Evolutionary conservation across 345 rosid genomes (phyloP).

Genomic region (Crucihimalaya himalaica): DNA sequence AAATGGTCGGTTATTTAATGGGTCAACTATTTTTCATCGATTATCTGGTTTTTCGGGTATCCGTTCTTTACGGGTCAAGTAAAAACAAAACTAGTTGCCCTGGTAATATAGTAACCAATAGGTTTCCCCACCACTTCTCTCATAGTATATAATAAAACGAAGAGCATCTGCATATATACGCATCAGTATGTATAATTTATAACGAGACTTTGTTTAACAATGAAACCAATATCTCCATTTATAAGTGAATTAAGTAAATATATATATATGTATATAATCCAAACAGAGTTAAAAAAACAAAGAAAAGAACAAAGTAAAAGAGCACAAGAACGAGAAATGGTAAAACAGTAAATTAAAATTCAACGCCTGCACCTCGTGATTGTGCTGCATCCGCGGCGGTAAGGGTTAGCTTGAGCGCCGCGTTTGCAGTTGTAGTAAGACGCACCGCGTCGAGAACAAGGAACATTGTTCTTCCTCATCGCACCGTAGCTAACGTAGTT

Average conservation of each 20-base stretch:
- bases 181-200: too few relatives aligned
- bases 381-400: slow-evolving; percentile 72
- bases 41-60: too few relatives aligned
- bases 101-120: too few relatives aligned
- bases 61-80: too few relatives aligned
- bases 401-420: slow-evolving; percentile 75
- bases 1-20: too few relatives aligned
- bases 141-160: too few relatives aligned
- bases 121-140: too few relatives aligned
- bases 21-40: too few relatives aligned
- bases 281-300: background rate
- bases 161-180: too few relatives aligned
- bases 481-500: slow-evolving; percentile 85
- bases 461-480: slow-evolving; percentile 71
- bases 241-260: background rate
- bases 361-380: slow-evolving; percentile 78
- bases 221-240: background rate
- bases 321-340: background rate
- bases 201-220: background rate
- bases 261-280: too few relatives aligned
- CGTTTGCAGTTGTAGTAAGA: slow-evolving; percentile 80
- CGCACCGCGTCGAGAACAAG: slow-evolving; percentile 85
- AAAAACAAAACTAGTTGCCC: too few relatives aligned
- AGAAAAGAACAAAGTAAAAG: background rate
- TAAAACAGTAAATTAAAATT: slow-evolving; percentile 3